Conservation (phyloP, 306 rosid genomes). For the Vachellia collinsii region DNA sequence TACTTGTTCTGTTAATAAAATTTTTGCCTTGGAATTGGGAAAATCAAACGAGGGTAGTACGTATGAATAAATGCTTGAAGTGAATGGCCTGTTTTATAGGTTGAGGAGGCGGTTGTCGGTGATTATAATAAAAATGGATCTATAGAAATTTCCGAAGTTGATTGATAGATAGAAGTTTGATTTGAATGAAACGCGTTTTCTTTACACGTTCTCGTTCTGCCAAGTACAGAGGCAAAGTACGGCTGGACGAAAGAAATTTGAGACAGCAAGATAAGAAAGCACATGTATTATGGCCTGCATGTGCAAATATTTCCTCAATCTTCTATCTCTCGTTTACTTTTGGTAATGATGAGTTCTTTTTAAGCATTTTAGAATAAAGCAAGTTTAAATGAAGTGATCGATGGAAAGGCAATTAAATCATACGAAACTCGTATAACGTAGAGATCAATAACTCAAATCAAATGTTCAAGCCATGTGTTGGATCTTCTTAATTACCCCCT, state of each 20-base stretch:
- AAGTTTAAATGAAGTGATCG: background rate
- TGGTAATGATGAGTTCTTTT: background rate
- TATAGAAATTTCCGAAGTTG: conserved; percentile 3
- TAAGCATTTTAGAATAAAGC: background rate
- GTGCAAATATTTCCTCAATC: conserved; percentile 5
- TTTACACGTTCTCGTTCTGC: background rate
- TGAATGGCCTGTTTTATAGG: conserved; percentile 47
- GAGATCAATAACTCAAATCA: background rate
- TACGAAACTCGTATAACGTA: background rate
- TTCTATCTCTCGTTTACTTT: background rate
- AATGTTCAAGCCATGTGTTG: background rate
- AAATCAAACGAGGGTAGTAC: background rate
- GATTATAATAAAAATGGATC: conserved; percentile 51
- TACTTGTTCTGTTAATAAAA: background rate
- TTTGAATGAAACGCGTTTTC: conserved; percentile 48
- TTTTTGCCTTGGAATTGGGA: background rate
- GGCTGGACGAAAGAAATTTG: conserved; percentile 23
- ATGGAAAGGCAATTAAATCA: background rate
- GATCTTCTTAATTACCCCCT: background rate
- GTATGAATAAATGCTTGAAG: background rate
- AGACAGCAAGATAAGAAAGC: conserved; percentile 47
- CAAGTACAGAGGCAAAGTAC: conserved; percentile 39
- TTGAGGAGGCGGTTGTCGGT: conserved; percentile 64
- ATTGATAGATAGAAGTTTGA: conserved; percentile 8
- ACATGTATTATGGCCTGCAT: conserved; percentile 40